Evolutionary conservation across 345 rosid genomes (phyloP), one percentile per base, ranked within the genome.

Genomic region (Rhodomyrtus tomentosa): DNA sequence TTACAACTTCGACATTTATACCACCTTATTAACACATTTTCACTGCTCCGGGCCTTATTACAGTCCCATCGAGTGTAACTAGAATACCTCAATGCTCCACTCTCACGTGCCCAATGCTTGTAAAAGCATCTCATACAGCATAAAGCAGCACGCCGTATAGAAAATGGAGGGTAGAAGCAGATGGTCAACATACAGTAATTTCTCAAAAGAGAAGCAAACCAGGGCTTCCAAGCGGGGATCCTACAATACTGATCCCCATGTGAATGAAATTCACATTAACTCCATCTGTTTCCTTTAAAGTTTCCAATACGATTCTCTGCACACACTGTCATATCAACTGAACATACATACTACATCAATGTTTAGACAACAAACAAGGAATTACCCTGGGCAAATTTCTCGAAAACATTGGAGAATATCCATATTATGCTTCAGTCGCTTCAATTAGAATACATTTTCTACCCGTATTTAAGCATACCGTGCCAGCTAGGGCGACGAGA

Each of bases 11-110:
- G 90, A 87, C 99, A 96, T 72, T 87, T 90, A 81, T 90, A 96
- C 90, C 93, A 89, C 91, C 98, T 74, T 96, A 98, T 84, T 96
- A 98, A 53, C 92, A 95, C 98, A 96, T 93, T 91, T 95, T 96
- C 68, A 92, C 90, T 84, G 96, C 92, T 81, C 96, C 98, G 4
- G 98, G 94, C 55, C 98, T 89, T 84, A 93, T 96, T 38, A 95
- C 94, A 3, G 97, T 95, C 72, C 98, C 99, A 85, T 92, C 94
- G 81, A 95, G 90, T 32, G 91, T 94, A 58, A 95, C 89, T 22
- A 96, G 94, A 91, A 94, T 90, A 58, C 95, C 94, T 10, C 91
- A 91, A 84, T 95, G 99, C 92, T 92, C 93, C 85, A 94, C 98
- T 86, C 96, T 92, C 85, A 93, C 89, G 38, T 89, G 89, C 16